Evolutionary conservation across 768 basidiomycete genomes (phyloP), one percentile per base, ranked within the genome.

Genomic region (Collybiopsis luxurians): DNA sequence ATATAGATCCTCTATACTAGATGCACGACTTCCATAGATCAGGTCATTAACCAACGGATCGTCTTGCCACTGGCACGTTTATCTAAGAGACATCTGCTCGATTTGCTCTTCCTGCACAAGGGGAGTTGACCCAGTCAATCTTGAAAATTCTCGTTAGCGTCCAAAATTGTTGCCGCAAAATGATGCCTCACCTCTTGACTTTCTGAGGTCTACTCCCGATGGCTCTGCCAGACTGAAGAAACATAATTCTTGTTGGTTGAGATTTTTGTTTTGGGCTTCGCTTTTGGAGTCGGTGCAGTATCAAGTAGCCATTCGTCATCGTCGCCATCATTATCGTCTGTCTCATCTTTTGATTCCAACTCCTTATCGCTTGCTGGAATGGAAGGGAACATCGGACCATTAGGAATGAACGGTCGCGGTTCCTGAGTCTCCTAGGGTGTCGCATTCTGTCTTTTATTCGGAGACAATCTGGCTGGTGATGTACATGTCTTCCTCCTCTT

Each of bases 71-170:
- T 56, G 17, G 66, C 48, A 26, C 61, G 62, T 10, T 65, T 65
- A 27, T 69, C 71, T 55, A n/a, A 52, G 69, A 31, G 73, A 28
- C 68, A 71, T 72, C 40, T 55, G 66, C 56, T 82, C 83, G 42
- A 90, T 79, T 52, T 85, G 78, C 21, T 87, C 87, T 52, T 88
- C 86, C 0, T 82, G 89, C 49, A 87, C 71, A 23, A 86, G 65
- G 7, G 72, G 69, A 57, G 83, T 85, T 67, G 78, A 87, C 2
- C 78, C 79, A 17, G 86, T 66, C 43, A 54, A 30, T 27, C 53
- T 54, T 23, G n/a, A 34, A 7, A n/a, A 31, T 19, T 5, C 24
- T 5, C 19, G 3, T 54, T 19, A 54, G 40, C 39, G 12, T 47
- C 4, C 46, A 13, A n/a, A n/a, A n/a, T n/a, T n/a, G n/a, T n/a